Evolutionary conservation across 768 basidiomycete genomes (phyloP).

Genomic region (Boletus tomentosulus): DNA sequence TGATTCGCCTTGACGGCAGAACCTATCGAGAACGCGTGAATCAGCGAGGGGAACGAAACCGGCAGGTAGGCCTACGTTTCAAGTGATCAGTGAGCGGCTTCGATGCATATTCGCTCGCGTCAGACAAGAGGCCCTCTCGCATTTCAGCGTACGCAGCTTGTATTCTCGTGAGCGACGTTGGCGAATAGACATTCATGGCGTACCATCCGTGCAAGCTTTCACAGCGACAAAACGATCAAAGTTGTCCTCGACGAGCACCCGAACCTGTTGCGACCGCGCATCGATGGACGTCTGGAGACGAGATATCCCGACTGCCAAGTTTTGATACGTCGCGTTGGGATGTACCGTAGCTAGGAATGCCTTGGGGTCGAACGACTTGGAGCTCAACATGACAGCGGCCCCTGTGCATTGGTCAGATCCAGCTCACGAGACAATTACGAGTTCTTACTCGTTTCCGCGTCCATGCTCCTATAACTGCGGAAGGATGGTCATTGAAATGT

Average conservation of each 20-base stretch:
- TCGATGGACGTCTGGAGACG: slow-evolving; percentile 80
- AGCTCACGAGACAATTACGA: slow-evolving; percentile 6
- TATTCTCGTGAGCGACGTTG: slow-evolving; percentile 1
- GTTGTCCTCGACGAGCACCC: slow-evolving; percentile 94
- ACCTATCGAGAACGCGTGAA: slow-evolving; percentile 40
- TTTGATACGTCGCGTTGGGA: slow-evolving; percentile 93
- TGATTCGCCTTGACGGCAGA: slow-evolving; percentile 92
- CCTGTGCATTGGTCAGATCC: slow-evolving; percentile 39
- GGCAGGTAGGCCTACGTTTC: slow-evolving; percentile 55
- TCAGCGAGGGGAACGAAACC: not conserved
- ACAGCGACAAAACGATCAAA: slow-evolving; percentile 98
- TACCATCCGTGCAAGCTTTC: slow-evolving; percentile 95
- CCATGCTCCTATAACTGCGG: slow-evolving; percentile 59
- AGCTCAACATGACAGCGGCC: slow-evolving; percentile 78
- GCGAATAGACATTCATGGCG: slow-evolving; percentile 14
- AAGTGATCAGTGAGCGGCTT: slow-evolving; percentile 78
- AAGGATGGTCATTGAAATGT: not conserved
- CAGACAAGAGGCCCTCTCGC: slow-evolving; percentile 80
- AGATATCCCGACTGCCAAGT: slow-evolving; percentile 73
- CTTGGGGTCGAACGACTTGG: slow-evolving; percentile 96
- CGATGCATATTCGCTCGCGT: slow-evolving; percentile 77
- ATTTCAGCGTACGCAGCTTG: slow-evolving; percentile 88
- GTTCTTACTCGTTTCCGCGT: slow-evolving; percentile 66
- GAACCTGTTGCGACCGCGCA: slow-evolving; percentile 88
- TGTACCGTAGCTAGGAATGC: slow-evolving; percentile 87